phyloP scores from a whole-genome alignment of 352 stramenopile genomes.

The Globisporangium radiosum region DNA sequence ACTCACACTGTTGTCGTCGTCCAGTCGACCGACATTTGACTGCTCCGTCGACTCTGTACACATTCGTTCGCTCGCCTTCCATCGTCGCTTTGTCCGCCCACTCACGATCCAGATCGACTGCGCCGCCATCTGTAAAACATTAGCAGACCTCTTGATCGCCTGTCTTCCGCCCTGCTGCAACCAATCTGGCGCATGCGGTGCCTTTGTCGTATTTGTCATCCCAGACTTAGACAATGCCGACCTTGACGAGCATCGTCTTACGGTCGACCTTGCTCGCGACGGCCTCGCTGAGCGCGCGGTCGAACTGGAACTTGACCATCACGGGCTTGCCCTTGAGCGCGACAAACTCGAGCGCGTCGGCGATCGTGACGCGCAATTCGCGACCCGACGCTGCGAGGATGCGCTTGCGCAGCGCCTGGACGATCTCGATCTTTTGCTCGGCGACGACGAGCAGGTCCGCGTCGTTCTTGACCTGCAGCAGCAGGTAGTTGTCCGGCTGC shows the following conservation, averaged over 20 bases:
- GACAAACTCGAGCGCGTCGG: constrained; percentile 62
- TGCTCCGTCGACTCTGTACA: not conserved
- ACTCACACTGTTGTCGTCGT: too few relatives aligned
- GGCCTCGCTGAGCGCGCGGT: constrained; percentile 54
- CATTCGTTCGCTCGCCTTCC: not conserved
- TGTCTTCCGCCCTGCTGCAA: too few relatives aligned
- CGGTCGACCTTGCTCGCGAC: constrained; percentile 59
- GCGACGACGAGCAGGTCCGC: constrained; percentile 63
- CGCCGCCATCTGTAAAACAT: not conserved
- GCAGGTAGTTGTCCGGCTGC: constrained; percentile 76
- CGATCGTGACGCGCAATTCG: constrained; percentile 60
- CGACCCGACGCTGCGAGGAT: constrained; percentile 48
- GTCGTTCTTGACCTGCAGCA: constrained; percentile 71
- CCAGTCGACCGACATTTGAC: not conserved
- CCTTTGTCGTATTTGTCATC: too few relatives aligned
- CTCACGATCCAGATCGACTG: not conserved
- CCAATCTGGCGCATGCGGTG: too few relatives aligned
- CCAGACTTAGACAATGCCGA: constrained; percentile 54
- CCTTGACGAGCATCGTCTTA: constrained; percentile 67
- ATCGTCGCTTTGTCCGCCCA: not conserved
- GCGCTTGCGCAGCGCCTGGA: constrained; percentile 61
- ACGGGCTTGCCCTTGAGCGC: constrained; percentile 61
- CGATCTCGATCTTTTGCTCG: constrained; percentile 78
- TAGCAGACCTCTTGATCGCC: too few relatives aligned
- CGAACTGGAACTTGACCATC: constrained; percentile 65